Percentiles rank a stretch among this genome's conserved stretches.
These are phyloP conservation scores for Coemansia sp. DNA, from an alignment of 192 early-diverging fungal genomes.

Conservation along the genomic window DNA sequence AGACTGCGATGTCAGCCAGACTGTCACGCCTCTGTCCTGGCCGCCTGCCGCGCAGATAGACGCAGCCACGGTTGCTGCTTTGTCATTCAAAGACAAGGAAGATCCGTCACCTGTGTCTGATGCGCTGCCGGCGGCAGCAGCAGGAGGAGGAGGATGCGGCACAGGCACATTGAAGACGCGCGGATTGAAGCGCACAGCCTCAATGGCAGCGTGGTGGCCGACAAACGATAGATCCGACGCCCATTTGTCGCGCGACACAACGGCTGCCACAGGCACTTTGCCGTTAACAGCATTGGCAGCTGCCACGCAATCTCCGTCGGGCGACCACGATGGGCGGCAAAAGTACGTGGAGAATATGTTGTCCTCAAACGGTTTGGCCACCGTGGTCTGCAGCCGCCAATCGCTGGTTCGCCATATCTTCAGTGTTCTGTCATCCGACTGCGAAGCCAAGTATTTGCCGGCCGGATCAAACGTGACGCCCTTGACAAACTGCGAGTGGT, in stretches of 20 bases:
- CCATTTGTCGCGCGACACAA: slow-evolving; percentile 81
- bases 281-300: slow-evolving; percentile 88
- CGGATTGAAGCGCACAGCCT: slow-evolving; percentile 90
- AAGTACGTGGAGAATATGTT: slow-evolving; percentile 91
- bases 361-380: slow-evolving; percentile 71
- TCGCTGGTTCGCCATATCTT: slow-evolving; percentile 86
- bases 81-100: background rate
- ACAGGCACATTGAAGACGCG: slow-evolving; percentile 58
- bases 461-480: slow-evolving; percentile 96
- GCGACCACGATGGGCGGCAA: slow-evolving; percentile 92
- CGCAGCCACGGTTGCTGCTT: slow-evolving; percentile 20
- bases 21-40: slow-evolving; percentile 82
- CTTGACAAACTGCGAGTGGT: slow-evolving; percentile 90
- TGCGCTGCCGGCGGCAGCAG: background rate
- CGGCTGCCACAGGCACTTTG: slow-evolving; percentile 73
- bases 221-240: slow-evolving; percentile 76
- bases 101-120: no score
- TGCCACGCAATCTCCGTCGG: slow-evolving; percentile 91
- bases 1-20: slow-evolving; percentile 82
- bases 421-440: slow-evolving; percentile 90
- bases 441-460: slow-evolving; percentile 88
- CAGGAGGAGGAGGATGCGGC: background rate
- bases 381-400: slow-evolving; percentile 77
- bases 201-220: slow-evolving; percentile 85
- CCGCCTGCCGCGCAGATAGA: slow-evolving; percentile 85